These are phyloP conservation scores for Taiozyma sp. DNA, from an alignment of 1,139 yeast genomes.

Conservation along the genomic window DNA sequence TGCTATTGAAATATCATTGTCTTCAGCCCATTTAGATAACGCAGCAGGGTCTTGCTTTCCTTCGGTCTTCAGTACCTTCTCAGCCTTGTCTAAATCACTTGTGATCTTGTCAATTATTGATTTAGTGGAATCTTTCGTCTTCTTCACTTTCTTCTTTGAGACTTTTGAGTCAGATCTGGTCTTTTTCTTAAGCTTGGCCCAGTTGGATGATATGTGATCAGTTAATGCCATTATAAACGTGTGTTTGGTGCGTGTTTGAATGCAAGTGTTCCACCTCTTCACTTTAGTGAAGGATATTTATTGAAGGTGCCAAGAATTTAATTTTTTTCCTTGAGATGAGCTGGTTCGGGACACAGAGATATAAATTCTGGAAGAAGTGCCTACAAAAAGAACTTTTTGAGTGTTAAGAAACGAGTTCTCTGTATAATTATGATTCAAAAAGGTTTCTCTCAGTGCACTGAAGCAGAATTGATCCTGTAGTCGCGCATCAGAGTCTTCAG, in stretches of 20 bases:
- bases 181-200: slow-evolving; percentile 15
- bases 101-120: slow-evolving; percentile 16
- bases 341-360: background rate
- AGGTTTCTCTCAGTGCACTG: background rate
- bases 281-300: background rate
- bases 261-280: background rate
- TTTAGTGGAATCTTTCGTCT: slow-evolving; percentile 7
- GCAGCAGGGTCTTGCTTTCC: slow-evolving; percentile 3
- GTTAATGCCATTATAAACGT: slow-evolving; percentile 4
- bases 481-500: slow-evolving; percentile 49
- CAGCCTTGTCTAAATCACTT: slow-evolving; percentile 9
- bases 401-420: too few relatives aligned
- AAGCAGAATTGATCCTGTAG: slow-evolving; percentile 34
- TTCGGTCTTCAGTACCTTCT: background rate
- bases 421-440: background rate
- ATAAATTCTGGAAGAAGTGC: background rate
- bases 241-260: background rate
- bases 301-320: background rate
- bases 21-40: slow-evolving; percentile 16
- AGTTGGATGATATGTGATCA: slow-evolving; percentile 8
- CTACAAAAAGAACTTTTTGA: background rate
- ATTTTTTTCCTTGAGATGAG: background rate
- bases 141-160: slow-evolving; percentile 5
- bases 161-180: slow-evolving; percentile 4
- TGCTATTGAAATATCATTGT: slow-evolving; percentile 16